Evolutionary conservation across 352 stramenopile genomes (phyloP).

Genomic region (Phytophthora macrochlamydospora): DNA sequence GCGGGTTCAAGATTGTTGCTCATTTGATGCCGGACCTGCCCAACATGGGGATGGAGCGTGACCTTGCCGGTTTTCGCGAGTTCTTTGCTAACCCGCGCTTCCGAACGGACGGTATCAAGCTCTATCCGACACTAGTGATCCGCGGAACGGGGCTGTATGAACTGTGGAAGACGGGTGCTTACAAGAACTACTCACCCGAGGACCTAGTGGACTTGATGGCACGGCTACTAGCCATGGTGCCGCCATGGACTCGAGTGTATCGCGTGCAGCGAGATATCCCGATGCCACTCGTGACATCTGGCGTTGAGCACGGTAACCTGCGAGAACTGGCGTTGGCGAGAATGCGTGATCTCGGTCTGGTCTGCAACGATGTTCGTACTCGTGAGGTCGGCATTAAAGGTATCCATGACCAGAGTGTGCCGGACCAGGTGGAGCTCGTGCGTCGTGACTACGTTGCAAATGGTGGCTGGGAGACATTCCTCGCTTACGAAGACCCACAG

Average conservation of each 20-base stretch:
- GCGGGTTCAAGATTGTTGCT: constrained; percentile 97
- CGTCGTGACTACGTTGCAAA: constrained; percentile 96
- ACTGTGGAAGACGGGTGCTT: constrained; percentile 96
- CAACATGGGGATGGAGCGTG: constrained; percentile 96
- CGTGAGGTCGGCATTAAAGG: constrained; percentile 97
- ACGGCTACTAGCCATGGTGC: constrained; percentile 93
- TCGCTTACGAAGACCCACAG: constrained; percentile 95
- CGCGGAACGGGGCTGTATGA: constrained; percentile 97
- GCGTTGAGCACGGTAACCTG: constrained; percentile 96
- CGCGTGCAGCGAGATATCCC: constrained; percentile 97
- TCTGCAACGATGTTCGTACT: constrained; percentile 95
- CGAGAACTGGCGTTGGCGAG: constrained; percentile 92
- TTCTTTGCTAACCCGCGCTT: constrained; percentile 97
- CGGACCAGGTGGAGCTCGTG: constrained; percentile 97
- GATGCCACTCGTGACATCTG: constrained; percentile 97
- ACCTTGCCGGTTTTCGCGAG: constrained; percentile 95
- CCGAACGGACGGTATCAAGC: constrained; percentile 95
- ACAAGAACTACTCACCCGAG: constrained; percentile 87
- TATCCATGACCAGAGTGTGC: constrained; percentile 93
- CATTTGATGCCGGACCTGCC: constrained; percentile 99
- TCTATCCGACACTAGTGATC: constrained; percentile 98
- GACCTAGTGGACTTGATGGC: constrained; percentile 93
- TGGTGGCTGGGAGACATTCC: constrained; percentile 97
- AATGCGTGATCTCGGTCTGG: constrained; percentile 92
- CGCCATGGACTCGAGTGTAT: constrained; percentile 96